A percentile compares a stretch with the other conserved stretches of the same genome.
Conservation (phyloP, 148 eudicot species). For the Diospyros lotus region DNA sequence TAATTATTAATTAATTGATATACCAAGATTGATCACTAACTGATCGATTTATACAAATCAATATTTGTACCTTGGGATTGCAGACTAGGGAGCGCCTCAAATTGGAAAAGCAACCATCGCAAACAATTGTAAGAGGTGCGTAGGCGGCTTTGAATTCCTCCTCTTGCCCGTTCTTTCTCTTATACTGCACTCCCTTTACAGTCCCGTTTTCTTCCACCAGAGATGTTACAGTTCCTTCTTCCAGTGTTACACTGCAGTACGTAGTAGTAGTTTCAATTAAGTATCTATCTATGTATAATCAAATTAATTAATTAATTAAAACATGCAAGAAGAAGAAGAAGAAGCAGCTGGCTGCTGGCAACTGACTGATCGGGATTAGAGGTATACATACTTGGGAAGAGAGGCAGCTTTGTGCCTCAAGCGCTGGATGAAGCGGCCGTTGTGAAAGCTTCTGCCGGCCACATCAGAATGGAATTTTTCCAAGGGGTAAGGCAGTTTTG, state of each 20-base stretch:
- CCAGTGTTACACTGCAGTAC: slow-evolving; percentile 58
- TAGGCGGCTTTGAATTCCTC: slow-evolving; percentile 22
- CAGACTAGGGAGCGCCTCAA: slow-evolving; percentile 64
- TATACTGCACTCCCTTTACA: slow-evolving; percentile 64
- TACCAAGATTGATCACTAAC: no score
- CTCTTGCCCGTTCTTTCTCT: slow-evolving; percentile 53
- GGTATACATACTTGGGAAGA: slow-evolving; percentile 47
- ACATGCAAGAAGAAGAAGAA: no score
- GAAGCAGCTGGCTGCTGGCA: no score
- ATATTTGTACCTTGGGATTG: slow-evolving; percentile 61
- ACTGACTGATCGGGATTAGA: no score
- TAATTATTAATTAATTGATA: no score
- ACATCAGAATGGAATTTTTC: slow-evolving; percentile 50
- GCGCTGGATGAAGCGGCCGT: slow-evolving; percentile 76
- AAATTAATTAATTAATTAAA: neutral
- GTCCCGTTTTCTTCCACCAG: slow-evolving; percentile 56
- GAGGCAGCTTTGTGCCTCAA: slow-evolving; percentile 64
- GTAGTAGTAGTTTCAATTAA: no score
- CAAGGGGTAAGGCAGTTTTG: slow-evolving; percentile 61
- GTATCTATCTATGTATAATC: no score
- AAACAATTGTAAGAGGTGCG: slow-evolving; percentile 75
- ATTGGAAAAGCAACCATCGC: slow-evolving; percentile 80
- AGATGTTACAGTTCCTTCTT: slow-evolving; percentile 72
- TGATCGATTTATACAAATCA: no score
- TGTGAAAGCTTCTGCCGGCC: slow-evolving; percentile 78